Percentiles rank a stretch among this genome's conserved stretches.
These are phyloP conservation scores for Cercospora sp. DNA, from an alignment of 2,329 filamentous ascomycete genomes.

Conservation along the genomic window DNA sequence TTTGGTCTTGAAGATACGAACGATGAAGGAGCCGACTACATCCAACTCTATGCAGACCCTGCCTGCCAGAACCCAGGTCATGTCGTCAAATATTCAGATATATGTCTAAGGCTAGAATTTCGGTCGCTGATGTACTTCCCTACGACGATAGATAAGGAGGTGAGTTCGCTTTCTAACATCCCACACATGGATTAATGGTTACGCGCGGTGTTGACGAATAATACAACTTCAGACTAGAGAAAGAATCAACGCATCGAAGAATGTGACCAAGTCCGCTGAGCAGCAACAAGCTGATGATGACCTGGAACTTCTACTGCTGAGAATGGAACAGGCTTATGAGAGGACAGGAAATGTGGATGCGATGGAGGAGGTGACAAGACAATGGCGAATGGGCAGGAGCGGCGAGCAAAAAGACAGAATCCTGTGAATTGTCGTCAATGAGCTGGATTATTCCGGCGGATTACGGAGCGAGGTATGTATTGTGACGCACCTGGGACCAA, in stretches of 20 bases:
- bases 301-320: neutral
- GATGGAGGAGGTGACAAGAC: neutral
- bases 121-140: neutral
- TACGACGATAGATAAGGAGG: neutral
- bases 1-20: neutral
- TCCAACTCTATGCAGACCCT: neutral
- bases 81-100: neutral
- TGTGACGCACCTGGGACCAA: no score
- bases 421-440: no score
- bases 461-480: no score
- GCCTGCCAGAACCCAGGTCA: neutral
- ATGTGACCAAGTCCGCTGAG: neutral
- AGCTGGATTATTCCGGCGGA: no score
- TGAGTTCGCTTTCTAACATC: neutral
- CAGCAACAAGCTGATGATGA: neutral
- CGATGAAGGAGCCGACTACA: neutral
- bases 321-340: neutral
- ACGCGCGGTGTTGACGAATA: neutral
- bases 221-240: neutral
- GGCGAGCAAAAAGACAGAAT: neutral
- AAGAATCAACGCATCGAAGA: neutral
- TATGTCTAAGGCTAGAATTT: neutral
- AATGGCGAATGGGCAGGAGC: neutral
- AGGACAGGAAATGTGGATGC: neutral
- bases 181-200: no score